Evolutionary conservation across 495 filamentous ascomycete species (phyloP).

Genomic region (Acidiella bohemica): DNA sequence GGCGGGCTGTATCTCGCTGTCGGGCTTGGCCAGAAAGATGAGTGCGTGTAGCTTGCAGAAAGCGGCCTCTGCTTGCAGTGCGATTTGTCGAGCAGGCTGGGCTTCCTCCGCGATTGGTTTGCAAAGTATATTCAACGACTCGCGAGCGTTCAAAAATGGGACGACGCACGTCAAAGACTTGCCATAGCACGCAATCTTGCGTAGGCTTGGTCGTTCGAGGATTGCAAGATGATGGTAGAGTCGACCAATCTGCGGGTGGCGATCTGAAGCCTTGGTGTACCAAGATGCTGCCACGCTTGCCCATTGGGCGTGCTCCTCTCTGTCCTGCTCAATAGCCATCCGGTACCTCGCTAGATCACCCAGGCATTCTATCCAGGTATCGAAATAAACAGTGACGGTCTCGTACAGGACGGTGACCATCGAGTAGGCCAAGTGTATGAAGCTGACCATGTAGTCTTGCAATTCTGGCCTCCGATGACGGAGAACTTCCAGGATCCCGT

Average conservation of each 20-base stretch:
- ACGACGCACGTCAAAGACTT: slow-evolving; percentile 27
- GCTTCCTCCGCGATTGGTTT: slow-evolving; percentile 44
- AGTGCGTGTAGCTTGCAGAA: slow-evolving; percentile 54
- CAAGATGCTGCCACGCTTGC: slow-evolving; percentile 60
- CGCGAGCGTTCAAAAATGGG: slow-evolving; percentile 38
- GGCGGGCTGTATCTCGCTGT: slow-evolving; percentile 35
- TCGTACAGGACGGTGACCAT: slow-evolving; percentile 69
- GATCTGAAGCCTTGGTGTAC: slow-evolving; percentile 68
- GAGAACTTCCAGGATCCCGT: slow-evolving; percentile 61
- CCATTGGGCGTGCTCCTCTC: slow-evolving; percentile 49
- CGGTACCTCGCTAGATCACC: slow-evolving; percentile 61
- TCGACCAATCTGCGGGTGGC: slow-evolving; percentile 52
- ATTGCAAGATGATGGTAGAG: slow-evolving; percentile 80
- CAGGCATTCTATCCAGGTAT: slow-evolving; percentile 84
- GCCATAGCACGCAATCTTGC: slow-evolving; percentile 62
- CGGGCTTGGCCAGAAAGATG: slow-evolving; percentile 37
- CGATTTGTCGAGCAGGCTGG: slow-evolving; percentile 25
- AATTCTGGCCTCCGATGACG: slow-evolving; percentile 54
- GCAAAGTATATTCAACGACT: slow-evolving; percentile 59
- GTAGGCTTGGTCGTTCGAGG: slow-evolving; percentile 60
- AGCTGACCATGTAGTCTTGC: slow-evolving; percentile 66
- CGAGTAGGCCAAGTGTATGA: slow-evolving; percentile 71
- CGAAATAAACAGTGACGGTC: slow-evolving; percentile 59
- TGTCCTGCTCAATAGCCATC: slow-evolving; percentile 72
- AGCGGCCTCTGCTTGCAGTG: slow-evolving; percentile 32